Evolutionary conservation across 2,329 filamentous ascomycete species (phyloP).

Genomic region (Ophiocordyceps unilateralis): DNA sequence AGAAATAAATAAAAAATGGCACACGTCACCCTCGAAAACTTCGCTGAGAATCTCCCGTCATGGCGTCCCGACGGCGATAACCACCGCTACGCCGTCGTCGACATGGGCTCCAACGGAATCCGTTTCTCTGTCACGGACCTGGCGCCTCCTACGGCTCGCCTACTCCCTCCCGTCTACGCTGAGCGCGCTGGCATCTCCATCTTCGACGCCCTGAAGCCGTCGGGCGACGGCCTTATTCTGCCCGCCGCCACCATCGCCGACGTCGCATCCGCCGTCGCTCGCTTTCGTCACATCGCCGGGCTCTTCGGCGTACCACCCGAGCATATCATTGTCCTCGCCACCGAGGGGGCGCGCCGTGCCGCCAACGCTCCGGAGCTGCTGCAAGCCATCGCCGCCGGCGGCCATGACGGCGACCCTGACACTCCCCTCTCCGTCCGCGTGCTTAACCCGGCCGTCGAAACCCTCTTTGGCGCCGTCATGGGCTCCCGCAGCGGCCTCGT

Average conservation of each 20-base stretch:
- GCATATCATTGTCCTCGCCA: slow-evolving; percentile 64
- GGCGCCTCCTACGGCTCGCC: slow-evolving; percentile 50
- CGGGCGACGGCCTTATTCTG: slow-evolving; percentile 21
- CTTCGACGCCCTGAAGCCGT: slow-evolving; percentile 59
- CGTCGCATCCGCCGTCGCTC: slow-evolving; percentile 49
- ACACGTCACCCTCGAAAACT: slow-evolving; percentile 33
- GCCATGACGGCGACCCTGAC: too few relatives aligned
- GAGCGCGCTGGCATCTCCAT: slow-evolving; percentile 69
- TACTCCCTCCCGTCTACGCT: slow-evolving; percentile 61
- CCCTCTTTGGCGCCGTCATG: slow-evolving; percentile 58
- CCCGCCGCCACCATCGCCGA: slow-evolving; percentile 38
- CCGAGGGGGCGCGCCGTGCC: slow-evolving; percentile 74
- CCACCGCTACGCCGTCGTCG: slow-evolving; percentile 38
- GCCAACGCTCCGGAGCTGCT: slow-evolving; percentile 56
- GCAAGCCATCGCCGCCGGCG: slow-evolving; percentile 39
- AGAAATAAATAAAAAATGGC: not conserved
- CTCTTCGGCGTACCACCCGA: slow-evolving; percentile 47
- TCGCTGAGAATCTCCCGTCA: slow-evolving; percentile 26
- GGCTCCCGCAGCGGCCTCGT: slow-evolving; percentile 63
- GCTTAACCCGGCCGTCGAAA: slow-evolving; percentile 65
- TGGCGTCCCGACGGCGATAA: slow-evolving; percentile 28
- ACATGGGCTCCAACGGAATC: slow-evolving; percentile 72
- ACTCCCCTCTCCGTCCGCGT: slow-evolving; percentile 50
- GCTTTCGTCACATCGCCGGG: slow-evolving; percentile 54
- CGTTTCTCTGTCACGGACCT: slow-evolving; percentile 80